Percentiles rank a stretch among this genome's conserved stretches.
These are phyloP conservation scores for Citrullus mucosospermus DNA, from an alignment of 306 rosid genomes.

Conservation along the genomic window DNA sequence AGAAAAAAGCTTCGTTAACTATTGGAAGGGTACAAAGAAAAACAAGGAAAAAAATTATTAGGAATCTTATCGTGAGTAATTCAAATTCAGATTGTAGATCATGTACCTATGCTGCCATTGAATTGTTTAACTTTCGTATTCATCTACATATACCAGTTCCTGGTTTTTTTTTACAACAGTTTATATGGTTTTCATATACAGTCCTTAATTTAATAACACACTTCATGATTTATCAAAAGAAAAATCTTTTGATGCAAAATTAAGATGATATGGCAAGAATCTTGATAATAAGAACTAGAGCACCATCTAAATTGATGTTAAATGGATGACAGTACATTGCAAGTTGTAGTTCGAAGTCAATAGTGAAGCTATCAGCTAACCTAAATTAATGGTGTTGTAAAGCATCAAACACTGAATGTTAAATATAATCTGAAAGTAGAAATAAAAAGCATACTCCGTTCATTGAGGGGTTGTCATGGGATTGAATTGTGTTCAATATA, in stretches of 20 bases:
- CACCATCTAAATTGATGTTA: not conserved
- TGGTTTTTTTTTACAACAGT: not conserved
- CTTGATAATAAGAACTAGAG: not conserved
- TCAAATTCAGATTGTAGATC: not conserved
- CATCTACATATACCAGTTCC: not conserved
- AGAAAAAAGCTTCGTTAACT: not conserved
- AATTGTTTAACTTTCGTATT: not conserved
- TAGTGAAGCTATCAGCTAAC: not conserved
- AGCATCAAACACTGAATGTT: not conserved
- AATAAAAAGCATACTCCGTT: not conserved
- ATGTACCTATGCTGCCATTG: not conserved
- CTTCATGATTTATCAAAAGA: not conserved
- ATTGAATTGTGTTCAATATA: not conserved
- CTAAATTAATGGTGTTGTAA: not conserved
- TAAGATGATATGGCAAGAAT: not conserved
- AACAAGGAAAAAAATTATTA: not conserved
- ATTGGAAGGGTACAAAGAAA: not conserved
- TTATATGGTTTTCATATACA: not conserved
- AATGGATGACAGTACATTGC: not conserved
- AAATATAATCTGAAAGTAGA: not conserved
- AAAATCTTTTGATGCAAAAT: not conserved
- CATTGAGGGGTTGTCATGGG: not conserved
- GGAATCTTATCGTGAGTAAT: not conserved
- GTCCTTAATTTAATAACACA: not conserved
- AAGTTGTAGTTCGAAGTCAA: not conserved